Evolutionary conservation across 805 yeast genomes (phyloP), one percentile per base, ranked within the genome.

Genomic region (Millerozyma acaciae): DNA sequence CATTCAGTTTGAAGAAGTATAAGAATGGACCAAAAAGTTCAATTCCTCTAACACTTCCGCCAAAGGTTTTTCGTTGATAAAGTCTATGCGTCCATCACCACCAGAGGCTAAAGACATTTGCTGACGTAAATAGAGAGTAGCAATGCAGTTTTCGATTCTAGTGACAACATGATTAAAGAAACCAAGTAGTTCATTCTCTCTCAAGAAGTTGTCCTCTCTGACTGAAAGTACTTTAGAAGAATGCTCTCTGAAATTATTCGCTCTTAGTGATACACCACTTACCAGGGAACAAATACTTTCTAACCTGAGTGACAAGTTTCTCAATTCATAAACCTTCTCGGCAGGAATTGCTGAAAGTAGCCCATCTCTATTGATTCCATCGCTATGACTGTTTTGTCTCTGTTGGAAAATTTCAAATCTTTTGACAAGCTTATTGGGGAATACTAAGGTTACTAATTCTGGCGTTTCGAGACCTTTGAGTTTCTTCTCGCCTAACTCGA

Each of bases 381-480:
- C 45, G 18, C 44, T 51, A 14, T 40, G 41, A 13, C 44, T 46
- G 8, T 48, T 36, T 16, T 47, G 28, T n/a, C 57, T 42, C 37
- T 61, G 56, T 38, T 56, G 46, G 41, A 55, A 53, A 9, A 65
- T 51, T 34, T 73, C 75, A 57, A 72, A 72, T 44, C 97, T 71
- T 3, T 80, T 63, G 3, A 69, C 70, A 35, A 89, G 62, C 17
- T 68, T 65, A 35, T 68, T 65, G 2, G 97, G 95, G 62, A 81
- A 89, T 0, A 79, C 76, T 29, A 87, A 67, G 16, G 94, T 84
- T 10, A 93, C 80, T 23, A 73, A 72, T 56, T 93, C 98, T 2
- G 95, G 95, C 21, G 88, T 80, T 70, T 93, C 98, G 12, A 93
- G 70, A 13, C 98, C 98, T 56, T 93, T 93, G 51, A 93, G 70